A percentile compares a stretch with the other conserved stretches of the same genome.
Conservation (phyloP, 768 basidiomycete genomes). For the Tylopilus cervinicoccineus region DNA sequence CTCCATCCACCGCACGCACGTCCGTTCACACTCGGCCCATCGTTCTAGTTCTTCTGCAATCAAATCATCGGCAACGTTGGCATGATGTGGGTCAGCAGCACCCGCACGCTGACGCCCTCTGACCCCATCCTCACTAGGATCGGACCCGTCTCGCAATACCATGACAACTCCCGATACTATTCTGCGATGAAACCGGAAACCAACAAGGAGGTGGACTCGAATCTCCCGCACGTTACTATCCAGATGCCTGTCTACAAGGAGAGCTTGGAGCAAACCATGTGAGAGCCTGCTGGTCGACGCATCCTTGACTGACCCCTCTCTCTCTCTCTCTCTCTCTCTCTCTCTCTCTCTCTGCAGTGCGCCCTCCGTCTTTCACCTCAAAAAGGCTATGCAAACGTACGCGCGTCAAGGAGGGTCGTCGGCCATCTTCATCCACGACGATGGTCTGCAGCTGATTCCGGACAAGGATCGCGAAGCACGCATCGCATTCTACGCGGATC, state of each 20-base stretch:
- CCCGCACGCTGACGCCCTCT: background rate
- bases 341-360: conserved; percentile 45
- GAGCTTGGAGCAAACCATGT: conserved; percentile 79
- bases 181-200: conserved; percentile 61
- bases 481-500: conserved; percentile 50
- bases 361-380: conserved; percentile 66
- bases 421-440: conserved; percentile 58
- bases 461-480: conserved; percentile 46
- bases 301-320: background rate
- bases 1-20: background rate
- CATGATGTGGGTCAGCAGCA: conserved; percentile 49
- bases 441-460: conserved; percentile 51
- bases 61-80: conserved; percentile 63
- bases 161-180: conserved; percentile 82
- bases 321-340: too few species aligned
- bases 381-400: conserved; percentile 60
- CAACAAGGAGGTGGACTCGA: conserved; percentile 58
- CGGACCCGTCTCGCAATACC: conserved; percentile 82
- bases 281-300: conserved; percentile 27
- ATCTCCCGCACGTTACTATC: conserved; percentile 71
- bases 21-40: background rate
- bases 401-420: conserved; percentile 61
- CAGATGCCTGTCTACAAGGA: conserved; percentile 91
- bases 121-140: conserved; percentile 38
- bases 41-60: conserved; percentile 64